Evolutionary conservation across 2,329 filamentous ascomycete genomes (phyloP).

Genomic region (Nectriaceae sp.): DNA sequence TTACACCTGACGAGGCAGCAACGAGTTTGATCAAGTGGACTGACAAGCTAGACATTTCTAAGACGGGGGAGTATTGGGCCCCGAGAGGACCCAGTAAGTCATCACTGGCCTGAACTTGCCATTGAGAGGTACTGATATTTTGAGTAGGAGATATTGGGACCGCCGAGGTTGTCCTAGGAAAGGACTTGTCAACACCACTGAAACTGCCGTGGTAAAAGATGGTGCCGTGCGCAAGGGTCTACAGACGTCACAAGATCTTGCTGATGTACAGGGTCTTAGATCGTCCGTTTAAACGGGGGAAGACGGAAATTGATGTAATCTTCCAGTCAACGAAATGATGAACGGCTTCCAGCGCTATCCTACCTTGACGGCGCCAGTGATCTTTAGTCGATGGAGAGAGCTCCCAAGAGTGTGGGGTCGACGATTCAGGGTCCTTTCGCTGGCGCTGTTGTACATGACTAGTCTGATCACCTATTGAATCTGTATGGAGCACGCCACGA

Average conservation of each 20-base stretch:
- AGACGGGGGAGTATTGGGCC: constrained; percentile 73
- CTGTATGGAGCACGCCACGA: too few relatives aligned
- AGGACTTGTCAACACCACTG: constrained; percentile 62
- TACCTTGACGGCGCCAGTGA: background rate
- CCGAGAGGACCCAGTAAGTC: constrained; percentile 66
- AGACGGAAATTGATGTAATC: constrained; percentile 13
- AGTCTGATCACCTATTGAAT: constrained; percentile 1
- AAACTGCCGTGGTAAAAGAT: constrained; percentile 63
- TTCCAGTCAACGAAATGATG: background rate
- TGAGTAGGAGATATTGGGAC: constrained; percentile 66
- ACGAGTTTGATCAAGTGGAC: constrained; percentile 63
- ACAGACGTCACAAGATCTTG: background rate
- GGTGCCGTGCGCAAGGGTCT: background rate
- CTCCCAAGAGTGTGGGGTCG: background rate
- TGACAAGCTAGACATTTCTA: constrained; percentile 62
- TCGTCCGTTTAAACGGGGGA: background rate
- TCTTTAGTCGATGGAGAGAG: background rate
- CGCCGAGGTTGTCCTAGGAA: constrained; percentile 63
- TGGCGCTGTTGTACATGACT: constrained; percentile 5
- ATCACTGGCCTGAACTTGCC: constrained; percentile 1
- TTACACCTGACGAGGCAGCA: constrained; percentile 69
- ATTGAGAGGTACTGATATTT: background rate
- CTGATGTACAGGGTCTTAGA: background rate
- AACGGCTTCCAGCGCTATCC: background rate
- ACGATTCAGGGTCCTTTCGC: background rate